Percentiles rank a stretch among this genome's conserved stretches.
Conservation (phyloP, 805 yeast species). For the Clavispora fructus region DNA sequence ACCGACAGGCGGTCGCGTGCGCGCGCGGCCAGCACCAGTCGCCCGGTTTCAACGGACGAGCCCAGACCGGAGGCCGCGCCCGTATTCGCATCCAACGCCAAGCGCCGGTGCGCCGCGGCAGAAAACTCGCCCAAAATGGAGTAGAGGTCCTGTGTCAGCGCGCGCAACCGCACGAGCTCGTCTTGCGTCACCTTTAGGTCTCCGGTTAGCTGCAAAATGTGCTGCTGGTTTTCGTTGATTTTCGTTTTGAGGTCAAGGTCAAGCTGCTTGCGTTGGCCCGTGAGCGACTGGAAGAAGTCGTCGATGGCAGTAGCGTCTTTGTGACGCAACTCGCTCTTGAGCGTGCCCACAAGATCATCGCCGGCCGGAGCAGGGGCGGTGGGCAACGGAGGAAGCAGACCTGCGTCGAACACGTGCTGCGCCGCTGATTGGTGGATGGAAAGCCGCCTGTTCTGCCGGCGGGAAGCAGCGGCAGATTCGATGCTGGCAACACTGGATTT, state of each 20-base stretch:
- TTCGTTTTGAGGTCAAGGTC: slow-evolving; percentile 53
- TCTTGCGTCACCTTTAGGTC: slow-evolving; percentile 60
- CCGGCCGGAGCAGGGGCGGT: slow-evolving; percentile 24
- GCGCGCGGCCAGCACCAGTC: slow-evolving; percentile 10
- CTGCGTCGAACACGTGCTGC: slow-evolving; percentile 6
- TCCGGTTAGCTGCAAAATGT: slow-evolving; percentile 52
- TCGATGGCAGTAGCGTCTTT: slow-evolving; percentile 73
- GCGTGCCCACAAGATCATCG: slow-evolving; percentile 11
- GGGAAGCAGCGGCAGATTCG: slow-evolving; percentile 7
- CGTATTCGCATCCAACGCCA: slow-evolving; percentile 41
- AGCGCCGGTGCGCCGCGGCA: slow-evolving; percentile 54
- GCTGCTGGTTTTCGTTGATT: slow-evolving; percentile 58
- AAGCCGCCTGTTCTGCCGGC: slow-evolving; percentile 12
- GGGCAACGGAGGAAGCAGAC: slow-evolving; percentile 12
- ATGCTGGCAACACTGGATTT: slow-evolving; percentile 1
- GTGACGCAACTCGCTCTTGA: slow-evolving; percentile 42
- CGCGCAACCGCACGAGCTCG: slow-evolving; percentile 58
- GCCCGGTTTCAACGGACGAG: neutral
- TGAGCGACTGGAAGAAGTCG: slow-evolving; percentile 54
- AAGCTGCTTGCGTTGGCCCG: slow-evolving; percentile 44
- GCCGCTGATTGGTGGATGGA: slow-evolving; percentile 16
- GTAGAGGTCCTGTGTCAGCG: slow-evolving; percentile 53
- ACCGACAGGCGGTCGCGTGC: slow-evolving; percentile 63
- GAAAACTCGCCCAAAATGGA: slow-evolving; percentile 55
- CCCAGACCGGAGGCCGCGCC: slow-evolving; percentile 7